phyloP scores from a whole-genome alignment of 2,329 filamentous ascomycete species.

The Pezicula carpinea region DNA sequence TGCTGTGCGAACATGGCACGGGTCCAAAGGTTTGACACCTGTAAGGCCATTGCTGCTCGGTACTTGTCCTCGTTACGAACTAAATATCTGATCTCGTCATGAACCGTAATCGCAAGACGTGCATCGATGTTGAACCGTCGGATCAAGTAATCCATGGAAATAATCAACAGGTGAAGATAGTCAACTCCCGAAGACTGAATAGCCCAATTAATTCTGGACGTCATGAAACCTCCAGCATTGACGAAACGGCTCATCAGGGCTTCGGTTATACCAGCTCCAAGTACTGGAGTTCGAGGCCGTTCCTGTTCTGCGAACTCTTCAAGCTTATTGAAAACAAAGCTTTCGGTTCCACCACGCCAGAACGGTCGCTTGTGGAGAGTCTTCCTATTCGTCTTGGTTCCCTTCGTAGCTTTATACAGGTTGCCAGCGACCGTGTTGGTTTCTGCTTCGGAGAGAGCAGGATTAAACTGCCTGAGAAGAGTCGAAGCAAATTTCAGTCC shows the following conservation, averaged over 20 bases:
- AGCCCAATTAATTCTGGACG: conserved; percentile 96
- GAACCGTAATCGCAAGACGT: conserved; percentile 86
- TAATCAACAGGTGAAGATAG: conserved; percentile 89
- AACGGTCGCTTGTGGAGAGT: conserved; percentile 69
- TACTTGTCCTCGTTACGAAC: conserved; percentile 84
- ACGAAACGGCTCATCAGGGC: conserved; percentile 86
- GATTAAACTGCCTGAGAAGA: conserved; percentile 90
- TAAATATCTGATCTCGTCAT: conserved; percentile 95
- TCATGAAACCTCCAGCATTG: conserved; percentile 87
- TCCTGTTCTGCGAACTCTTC: conserved; percentile 98
- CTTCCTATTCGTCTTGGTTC: conserved; percentile 75
- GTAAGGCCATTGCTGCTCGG: conserved; percentile 83
- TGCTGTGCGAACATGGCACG: conserved; percentile 96
- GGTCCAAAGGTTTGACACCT: conserved; percentile 94
- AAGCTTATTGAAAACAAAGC: conserved; percentile 95
- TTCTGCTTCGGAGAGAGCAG: conserved; percentile 71
- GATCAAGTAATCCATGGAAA: conserved; percentile 90
- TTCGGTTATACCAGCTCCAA: conserved; percentile 94
- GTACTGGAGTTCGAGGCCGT: conserved; percentile 79
- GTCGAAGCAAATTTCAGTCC: conserved; percentile 90
- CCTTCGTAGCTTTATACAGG: conserved; percentile 87
- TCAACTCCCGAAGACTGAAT: conserved; percentile 97
- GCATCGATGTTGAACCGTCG: conserved; percentile 81
- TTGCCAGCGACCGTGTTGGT: conserved; percentile 72
- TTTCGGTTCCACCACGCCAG: conserved; percentile 95